phyloP scores from a whole-genome alignment of 2,329 filamentous ascomycete genomes.

The Corniculantispora saksenae region DNA sequence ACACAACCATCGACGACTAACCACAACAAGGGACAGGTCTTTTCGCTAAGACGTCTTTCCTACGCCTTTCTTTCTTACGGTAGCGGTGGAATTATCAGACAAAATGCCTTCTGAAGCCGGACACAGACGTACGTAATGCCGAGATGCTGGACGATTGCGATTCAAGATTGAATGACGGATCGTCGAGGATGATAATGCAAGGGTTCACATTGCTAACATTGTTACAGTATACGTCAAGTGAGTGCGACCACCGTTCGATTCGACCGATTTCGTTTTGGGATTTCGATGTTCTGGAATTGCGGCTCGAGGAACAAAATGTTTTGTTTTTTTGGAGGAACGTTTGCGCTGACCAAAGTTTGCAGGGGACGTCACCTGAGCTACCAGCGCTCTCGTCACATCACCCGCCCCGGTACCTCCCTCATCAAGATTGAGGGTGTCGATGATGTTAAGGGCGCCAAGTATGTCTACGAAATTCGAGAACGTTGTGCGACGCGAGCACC shows the following conservation, averaged over 20 bases:
- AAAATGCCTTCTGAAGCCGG: slow-evolving; percentile 87
- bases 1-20: slow-evolving; percentile 20
- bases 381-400: slow-evolving; percentile 91
- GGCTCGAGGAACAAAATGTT: slow-evolving; percentile 2
- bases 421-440: slow-evolving; percentile 99
- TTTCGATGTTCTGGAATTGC: slow-evolving; percentile 6
- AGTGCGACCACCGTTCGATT: slow-evolving; percentile 46
- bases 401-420: slow-evolving; percentile 86
- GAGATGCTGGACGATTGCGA: not conserved
- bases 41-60: slow-evolving; percentile 46
- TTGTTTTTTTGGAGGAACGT: slow-evolving; percentile 1
- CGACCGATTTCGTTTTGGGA: slow-evolving; percentile 28
- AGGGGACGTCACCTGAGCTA: slow-evolving; percentile 99
- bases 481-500: not conserved
- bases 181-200: slow-evolving; percentile 3
- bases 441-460: slow-evolving; percentile 84
- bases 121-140: slow-evolving; percentile 75
- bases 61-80: slow-evolving; percentile 38
- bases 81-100: slow-evolving; percentile 53
- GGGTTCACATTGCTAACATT: slow-evolving; percentile 41
- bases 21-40: slow-evolving; percentile 40
- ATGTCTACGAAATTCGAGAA: slow-evolving; percentile 40
- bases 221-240: slow-evolving; percentile 82
- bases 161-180: slow-evolving; percentile 7
- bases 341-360: slow-evolving; percentile 21